These are phyloP conservation scores for Kondoa malvinella DNA, from an alignment of 768 basidiomycete genomes.

Conservation along the genomic window DNA sequence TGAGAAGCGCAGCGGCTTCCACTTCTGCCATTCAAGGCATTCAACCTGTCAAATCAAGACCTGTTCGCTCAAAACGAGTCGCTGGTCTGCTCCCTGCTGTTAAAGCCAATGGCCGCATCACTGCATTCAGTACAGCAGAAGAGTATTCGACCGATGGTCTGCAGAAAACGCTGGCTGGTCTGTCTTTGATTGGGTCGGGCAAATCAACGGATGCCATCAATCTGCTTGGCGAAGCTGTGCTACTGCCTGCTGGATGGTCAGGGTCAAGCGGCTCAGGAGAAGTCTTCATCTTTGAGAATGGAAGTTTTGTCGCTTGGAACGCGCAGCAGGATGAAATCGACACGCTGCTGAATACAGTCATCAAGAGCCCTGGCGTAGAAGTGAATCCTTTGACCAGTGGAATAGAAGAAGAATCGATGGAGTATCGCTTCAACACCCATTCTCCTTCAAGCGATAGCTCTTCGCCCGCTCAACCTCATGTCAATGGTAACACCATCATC, in stretches of 20 bases:
- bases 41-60: neutral
- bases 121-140: constrained; percentile 24
- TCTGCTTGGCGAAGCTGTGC: constrained; percentile 17
- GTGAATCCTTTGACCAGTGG: constrained; percentile 17
- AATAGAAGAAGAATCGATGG: constrained; percentile 3
- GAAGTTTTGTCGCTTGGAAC: constrained; percentile 21
- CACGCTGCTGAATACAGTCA: constrained; percentile 20
- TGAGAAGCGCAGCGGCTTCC: too few relatives aligned
- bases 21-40: neutral
- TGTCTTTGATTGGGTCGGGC: constrained; percentile 15
- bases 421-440: neutral
- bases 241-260: constrained; percentile 9
- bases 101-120: constrained; percentile 17
- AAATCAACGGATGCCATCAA: constrained; percentile 17
- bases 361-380: neutral
- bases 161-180: constrained; percentile 13
- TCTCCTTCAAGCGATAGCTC: too few relatives aligned
- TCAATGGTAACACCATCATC: neutral
- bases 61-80: neutral
- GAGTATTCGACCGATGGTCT: constrained; percentile 22
- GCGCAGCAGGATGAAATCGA: constrained; percentile 14
- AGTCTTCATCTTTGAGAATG: constrained; percentile 19
- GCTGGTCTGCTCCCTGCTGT: neutral
- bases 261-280: constrained; percentile 8
- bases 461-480: neutral